Evolutionary conservation across 768 basidiomycete species (phyloP).

Genomic region (Coprinopsis strossmayeri): DNA sequence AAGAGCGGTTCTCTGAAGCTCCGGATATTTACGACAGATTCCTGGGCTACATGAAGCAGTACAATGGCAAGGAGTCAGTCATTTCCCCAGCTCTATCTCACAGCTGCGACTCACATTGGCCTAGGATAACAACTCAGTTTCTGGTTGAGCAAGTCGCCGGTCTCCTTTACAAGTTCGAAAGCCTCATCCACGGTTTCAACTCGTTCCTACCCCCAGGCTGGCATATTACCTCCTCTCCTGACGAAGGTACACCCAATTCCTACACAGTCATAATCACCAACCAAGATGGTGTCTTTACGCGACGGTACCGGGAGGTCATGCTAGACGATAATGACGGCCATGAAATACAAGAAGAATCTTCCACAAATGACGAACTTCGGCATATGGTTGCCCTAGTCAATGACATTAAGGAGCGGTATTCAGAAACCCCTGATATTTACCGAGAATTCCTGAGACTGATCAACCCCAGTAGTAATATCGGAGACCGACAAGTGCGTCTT

Average conservation of each 20-base stretch:
- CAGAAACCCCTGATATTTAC: neutral
- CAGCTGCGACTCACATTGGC: neutral
- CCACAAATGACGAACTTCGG: neutral
- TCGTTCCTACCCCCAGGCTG: neutral
- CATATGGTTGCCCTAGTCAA: neutral
- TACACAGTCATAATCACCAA: neutral
- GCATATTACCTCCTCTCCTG: neutral
- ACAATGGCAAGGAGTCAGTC: slow-evolving; percentile 5
- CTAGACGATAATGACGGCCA: neutral
- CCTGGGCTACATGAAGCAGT: neutral
- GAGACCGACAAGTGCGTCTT: neutral
- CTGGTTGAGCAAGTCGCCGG: neutral
- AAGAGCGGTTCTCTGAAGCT: neutral
- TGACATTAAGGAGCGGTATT: neutral
- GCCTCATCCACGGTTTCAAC: slow-evolving; percentile 1
- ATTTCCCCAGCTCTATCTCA: too few relatives aligned
- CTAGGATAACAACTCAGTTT: neutral
- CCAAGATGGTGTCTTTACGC: neutral
- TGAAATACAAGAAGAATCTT: neutral
- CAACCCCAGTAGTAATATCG: neutral
- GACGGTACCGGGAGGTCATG: neutral
- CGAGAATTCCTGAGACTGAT: neutral
- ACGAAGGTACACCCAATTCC: neutral
- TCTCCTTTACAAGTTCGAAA: neutral
- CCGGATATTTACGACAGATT: slow-evolving; percentile 1